Evolutionary conservation across 148 eudicot species (phyloP).

Genomic region (Chenopodium formosanum): DNA sequence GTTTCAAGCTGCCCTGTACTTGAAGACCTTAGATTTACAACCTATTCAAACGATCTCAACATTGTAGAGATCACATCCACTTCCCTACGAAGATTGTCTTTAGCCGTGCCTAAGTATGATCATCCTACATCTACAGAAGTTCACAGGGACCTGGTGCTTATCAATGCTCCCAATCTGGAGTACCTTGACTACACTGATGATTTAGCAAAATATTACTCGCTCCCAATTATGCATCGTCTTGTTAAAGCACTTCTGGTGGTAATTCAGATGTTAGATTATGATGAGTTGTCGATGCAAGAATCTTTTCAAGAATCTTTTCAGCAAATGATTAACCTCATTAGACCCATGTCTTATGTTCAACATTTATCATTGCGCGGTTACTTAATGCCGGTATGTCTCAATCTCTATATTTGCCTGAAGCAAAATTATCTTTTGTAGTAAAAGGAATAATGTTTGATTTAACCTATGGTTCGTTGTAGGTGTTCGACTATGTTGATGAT

Average conservation of each 20-base stretch:
- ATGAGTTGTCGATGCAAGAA: no score
- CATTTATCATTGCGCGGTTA: background rate
- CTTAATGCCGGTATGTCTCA: background rate
- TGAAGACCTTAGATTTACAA: constrained; percentile 10
- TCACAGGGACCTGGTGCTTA: background rate
- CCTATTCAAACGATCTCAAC: background rate
- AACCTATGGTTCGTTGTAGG: background rate
- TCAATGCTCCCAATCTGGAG: constrained; percentile 26
- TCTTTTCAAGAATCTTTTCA: background rate
- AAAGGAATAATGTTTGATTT: no score
- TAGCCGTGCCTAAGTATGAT: background rate
- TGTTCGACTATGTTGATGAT: background rate
- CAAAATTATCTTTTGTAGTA: background rate
- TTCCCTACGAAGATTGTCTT: constrained; percentile 11
- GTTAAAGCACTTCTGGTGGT: background rate
- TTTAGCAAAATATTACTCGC: background rate
- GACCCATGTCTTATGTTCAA: constrained; percentile 21
- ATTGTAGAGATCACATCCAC: constrained; percentile 1
- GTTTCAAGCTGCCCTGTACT: constrained; percentile 26
- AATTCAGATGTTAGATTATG: background rate
- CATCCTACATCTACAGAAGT: no score
- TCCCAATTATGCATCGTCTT: constrained; percentile 7
- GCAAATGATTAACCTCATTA: constrained; percentile 6
- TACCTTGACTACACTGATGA: background rate
- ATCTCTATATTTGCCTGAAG: background rate